Conservation (phyloP, 1,139 yeast genomes). For the Candida dubliniensis region DNA sequence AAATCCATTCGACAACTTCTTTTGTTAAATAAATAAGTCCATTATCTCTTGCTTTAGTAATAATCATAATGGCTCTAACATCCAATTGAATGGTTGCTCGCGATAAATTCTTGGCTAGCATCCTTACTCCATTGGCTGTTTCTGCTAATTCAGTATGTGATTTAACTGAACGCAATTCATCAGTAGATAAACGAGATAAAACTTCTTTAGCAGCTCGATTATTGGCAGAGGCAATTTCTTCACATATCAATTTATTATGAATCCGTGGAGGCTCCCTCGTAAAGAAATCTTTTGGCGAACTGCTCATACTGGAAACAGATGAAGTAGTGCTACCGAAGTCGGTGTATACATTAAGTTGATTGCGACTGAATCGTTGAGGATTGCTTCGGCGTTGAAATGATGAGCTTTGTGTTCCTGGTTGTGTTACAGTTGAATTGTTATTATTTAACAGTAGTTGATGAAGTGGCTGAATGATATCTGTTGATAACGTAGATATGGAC, state of each 20-base stretch:
- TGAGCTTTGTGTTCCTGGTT: slow-evolving; percentile 11
- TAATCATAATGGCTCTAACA: slow-evolving; percentile 70
- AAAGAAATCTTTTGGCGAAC: slow-evolving; percentile 14
- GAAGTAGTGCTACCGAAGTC: neutral
- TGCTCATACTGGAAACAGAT: slow-evolving; percentile 9
- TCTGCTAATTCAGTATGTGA: slow-evolving; percentile 77
- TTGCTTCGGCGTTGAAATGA: slow-evolving; percentile 9
- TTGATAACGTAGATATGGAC: slow-evolving; percentile 6
- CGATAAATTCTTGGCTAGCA: slow-evolving; percentile 71
- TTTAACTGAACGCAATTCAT: slow-evolving; percentile 48
- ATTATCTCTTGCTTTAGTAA: slow-evolving; percentile 84
- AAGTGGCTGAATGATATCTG: slow-evolving; percentile 7
- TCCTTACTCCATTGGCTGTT: slow-evolving; percentile 83
- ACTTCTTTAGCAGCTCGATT: slow-evolving; percentile 28
- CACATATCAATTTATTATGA: slow-evolving; percentile 37
- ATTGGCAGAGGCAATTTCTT: slow-evolving; percentile 13
- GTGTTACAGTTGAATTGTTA: slow-evolving; percentile 4
- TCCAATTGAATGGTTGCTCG: slow-evolving; percentile 73
- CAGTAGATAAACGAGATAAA: slow-evolving; percentile 33
- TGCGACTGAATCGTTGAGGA: slow-evolving; percentile 9
- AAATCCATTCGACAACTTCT: slow-evolving; percentile 76
- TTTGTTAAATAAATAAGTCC: slow-evolving; percentile 71
- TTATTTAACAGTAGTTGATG: slow-evolving; percentile 4
- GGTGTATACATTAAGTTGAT: slow-evolving; percentile 1
- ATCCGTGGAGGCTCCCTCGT: slow-evolving; percentile 30